Evolutionary conservation across 352 stramenopile genomes (phyloP).

Genomic region (Globisporangium carolinianum): DNA sequence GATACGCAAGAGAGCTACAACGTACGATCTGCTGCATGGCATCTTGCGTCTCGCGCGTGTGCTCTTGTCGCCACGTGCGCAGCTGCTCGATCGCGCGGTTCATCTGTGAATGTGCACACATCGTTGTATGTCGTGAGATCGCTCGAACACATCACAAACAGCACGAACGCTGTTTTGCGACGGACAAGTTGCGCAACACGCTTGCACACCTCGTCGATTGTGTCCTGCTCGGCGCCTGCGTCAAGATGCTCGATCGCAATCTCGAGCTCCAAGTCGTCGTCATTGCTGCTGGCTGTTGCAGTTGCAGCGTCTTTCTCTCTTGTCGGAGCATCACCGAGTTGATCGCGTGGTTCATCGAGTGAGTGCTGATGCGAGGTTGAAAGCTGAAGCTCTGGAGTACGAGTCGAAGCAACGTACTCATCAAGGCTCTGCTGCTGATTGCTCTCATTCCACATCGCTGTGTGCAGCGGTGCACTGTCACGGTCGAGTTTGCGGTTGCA

Average conservation of each 20-base stretch:
- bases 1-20: background rate
- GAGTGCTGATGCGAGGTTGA: background rate
- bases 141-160: too few species aligned
- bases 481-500: background rate
- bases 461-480: background rate
- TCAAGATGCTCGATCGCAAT: conserved; percentile 27
- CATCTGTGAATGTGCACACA: conserved; percentile 22
- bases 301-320: too few species aligned
- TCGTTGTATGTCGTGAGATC: background rate
- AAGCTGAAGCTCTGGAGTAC: too few species aligned
- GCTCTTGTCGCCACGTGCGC: conserved; percentile 26
- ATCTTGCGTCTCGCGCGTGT: conserved; percentile 20
- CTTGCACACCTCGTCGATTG: conserved; percentile 27
- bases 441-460: too few species aligned
- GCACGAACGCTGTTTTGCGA: too few species aligned
- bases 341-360: background rate
- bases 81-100: conserved; percentile 32
- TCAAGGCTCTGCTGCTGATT: too few species aligned
- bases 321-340: background rate
- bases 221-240: conserved; percentile 22
- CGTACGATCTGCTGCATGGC: conserved; percentile 25
- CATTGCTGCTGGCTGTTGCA: background rate
- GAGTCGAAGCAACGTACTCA: too few species aligned
- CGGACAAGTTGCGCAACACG: background rate
- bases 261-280: conserved; percentile 33